These are phyloP conservation scores for Boletellus sp. DNA, from an alignment of 768 basidiomycete species.

Conservation along the genomic window DNA sequence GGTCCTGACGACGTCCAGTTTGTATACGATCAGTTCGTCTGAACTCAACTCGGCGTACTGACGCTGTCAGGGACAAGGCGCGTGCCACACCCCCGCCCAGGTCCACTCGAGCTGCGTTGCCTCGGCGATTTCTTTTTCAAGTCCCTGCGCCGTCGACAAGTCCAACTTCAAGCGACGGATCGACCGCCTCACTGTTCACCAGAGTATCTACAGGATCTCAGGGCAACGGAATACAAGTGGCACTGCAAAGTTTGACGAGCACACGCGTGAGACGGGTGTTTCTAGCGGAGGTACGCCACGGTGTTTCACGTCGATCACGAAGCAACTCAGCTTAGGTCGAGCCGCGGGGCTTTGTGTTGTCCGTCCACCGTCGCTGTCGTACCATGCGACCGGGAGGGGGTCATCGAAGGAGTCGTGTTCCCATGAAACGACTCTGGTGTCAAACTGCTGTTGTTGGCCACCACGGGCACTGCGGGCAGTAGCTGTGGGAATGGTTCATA, in stretches of 20 bases:
- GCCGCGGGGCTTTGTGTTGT: slow-evolving; percentile 15
- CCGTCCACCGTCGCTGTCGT: slow-evolving; percentile 13
- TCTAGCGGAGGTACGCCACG: not conserved
- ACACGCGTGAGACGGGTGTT: not conserved
- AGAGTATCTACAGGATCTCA: slow-evolving; percentile 3
- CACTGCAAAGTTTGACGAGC: not conserved
- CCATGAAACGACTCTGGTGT: slow-evolving; percentile 63
- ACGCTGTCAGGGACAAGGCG: too few relatives aligned
- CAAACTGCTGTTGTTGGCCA: slow-evolving; percentile 36
- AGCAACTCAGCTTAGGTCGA: slow-evolving; percentile 29
- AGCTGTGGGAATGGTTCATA: slow-evolving; percentile 40
- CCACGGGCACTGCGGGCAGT: slow-evolving; percentile 15
- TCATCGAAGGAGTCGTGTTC: slow-evolving; percentile 46
- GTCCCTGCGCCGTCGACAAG: not conserved
- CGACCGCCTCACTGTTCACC: not conserved
- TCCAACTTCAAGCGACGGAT: not conserved
- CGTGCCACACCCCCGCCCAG: too few relatives aligned
- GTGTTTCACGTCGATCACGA: not conserved
- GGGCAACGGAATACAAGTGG: not conserved
- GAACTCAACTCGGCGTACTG: not conserved
- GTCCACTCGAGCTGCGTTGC: not conserved
- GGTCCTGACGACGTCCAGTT: too few relatives aligned
- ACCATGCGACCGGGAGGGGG: slow-evolving; percentile 19
- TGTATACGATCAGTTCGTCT: too few relatives aligned
- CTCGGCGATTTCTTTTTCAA: not conserved